A percentile compares a stretch with the other conserved stretches of the same genome.
Evolutionary conservation across 192 early-diverging fungal genomes (phyloP).

Genomic region (Coemansia reversa): DNA sequence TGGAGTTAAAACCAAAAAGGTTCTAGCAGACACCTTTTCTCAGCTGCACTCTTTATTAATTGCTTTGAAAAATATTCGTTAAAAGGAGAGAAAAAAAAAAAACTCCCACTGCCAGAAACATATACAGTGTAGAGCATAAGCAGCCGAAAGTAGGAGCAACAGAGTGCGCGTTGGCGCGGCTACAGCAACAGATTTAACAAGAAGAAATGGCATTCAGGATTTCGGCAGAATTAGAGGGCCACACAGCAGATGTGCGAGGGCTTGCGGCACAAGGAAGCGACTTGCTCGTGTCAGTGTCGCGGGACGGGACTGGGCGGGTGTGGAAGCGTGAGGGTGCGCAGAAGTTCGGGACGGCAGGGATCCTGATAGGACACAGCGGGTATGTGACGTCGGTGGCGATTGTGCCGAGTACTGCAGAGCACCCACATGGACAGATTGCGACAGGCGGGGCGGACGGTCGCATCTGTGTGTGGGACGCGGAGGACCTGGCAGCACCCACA

Average conservation of each 20-base stretch:
- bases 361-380: conserved; percentile 67
- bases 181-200: conserved; percentile 3
- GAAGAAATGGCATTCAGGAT: conserved; percentile 47
- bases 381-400: conserved; percentile 77
- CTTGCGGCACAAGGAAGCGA: conserved; percentile 59
- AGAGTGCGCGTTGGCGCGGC: background rate
- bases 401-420: conserved; percentile 58
- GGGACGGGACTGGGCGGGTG: conserved; percentile 70
- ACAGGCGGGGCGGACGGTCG: conserved; percentile 81
- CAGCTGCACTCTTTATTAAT: too few relatives aligned
- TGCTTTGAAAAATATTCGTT: too few relatives aligned
- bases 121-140: background rate
- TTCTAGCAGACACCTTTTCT: too few relatives aligned
- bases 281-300: conserved; percentile 67
- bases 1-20: too few relatives aligned
- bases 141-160: too few relatives aligned
- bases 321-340: conserved; percentile 65
- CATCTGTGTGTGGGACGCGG: conserved; percentile 78
- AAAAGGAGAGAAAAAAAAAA: too few relatives aligned
- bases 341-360: conserved; percentile 55
- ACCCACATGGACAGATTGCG: conserved; percentile 77
- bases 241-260: conserved; percentile 66
- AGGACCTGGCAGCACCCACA: conserved; percentile 58
- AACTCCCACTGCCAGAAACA: too few relatives aligned
- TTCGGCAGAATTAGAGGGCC: conserved; percentile 57